Evolutionary conservation across 108 stramenopile genomes (phyloP).

Genomic region (Stephanodiscus minutulus): DNA sequence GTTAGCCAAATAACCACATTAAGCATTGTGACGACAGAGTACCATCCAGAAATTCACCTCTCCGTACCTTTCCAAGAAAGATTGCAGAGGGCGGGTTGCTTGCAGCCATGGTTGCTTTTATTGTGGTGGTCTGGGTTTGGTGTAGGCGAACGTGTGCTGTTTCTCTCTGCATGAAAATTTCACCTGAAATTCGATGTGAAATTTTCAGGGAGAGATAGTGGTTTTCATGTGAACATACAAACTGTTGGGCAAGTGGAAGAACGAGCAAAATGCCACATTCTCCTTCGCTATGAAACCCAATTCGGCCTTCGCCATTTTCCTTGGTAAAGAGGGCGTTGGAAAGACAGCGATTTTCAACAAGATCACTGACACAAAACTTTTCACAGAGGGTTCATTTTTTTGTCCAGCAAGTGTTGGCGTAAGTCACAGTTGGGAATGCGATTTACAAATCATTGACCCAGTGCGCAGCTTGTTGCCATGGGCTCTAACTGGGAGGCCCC

Average conservation of each 20-base stretch:
- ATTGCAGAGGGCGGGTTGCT: not conserved
- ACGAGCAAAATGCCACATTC: not conserved
- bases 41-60: too few species aligned
- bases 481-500: too few species aligned
- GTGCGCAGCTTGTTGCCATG: constrained; percentile 7
- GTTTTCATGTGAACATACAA: not conserved
- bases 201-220: not conserved
- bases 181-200: not conserved
- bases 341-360: constrained; percentile 7
- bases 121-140: too few species aligned
- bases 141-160: too few species aligned
- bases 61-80: constrained; percentile 6
- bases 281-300: too few species aligned
- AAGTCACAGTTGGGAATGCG: not conserved
- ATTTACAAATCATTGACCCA: constrained; percentile 17
- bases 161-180: not conserved
- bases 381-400: not conserved
- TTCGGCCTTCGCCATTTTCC: constrained; percentile 5
- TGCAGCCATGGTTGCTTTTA: not conserved
- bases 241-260: too few species aligned
- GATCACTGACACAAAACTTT: not conserved
- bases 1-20: constrained; percentile 5
- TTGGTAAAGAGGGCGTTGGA: constrained; percentile 17
- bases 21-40: too few species aligned
- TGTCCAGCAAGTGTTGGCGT: not conserved